Evolutionary conservation across 108 stramenopile species (phyloP).

Genomic region (Cyclotella atomus): DNA sequence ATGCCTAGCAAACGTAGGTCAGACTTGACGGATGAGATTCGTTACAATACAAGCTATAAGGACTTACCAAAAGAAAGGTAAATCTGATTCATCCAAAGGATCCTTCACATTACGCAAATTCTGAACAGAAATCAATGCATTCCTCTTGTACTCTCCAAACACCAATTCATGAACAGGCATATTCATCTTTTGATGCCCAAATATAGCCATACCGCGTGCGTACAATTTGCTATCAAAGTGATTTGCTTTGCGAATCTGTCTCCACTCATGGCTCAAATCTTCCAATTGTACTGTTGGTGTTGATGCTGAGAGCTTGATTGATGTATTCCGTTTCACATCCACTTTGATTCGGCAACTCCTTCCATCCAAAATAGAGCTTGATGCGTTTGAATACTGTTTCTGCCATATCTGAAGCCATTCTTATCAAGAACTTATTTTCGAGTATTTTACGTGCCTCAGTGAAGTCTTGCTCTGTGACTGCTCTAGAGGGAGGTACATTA

Average conservation of each 20-base stretch:
- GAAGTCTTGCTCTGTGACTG: constrained; percentile 39
- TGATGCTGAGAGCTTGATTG: constrained; percentile 6
- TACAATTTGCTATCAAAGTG: constrained; percentile 42
- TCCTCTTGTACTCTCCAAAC: constrained; percentile 13
- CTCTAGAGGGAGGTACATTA: constrained; percentile 9
- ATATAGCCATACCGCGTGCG: constrained; percentile 33
- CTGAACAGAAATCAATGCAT: constrained; percentile 14
- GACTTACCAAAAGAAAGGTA: constrained; percentile 46
- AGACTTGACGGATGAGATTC: background rate
- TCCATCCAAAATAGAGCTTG: constrained; percentile 47
- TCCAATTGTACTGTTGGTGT: constrained; percentile 6
- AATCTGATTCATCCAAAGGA: constrained; percentile 10
- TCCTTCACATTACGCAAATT: constrained; percentile 30
- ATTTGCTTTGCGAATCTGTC: constrained; percentile 23
- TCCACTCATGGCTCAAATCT: constrained; percentile 32
- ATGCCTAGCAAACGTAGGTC: constrained; percentile 15
- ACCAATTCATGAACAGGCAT: constrained; percentile 29
- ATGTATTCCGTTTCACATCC: constrained; percentile 35
- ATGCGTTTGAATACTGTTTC: constrained; percentile 38
- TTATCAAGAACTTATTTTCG: constrained; percentile 49
- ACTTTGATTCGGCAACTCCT: constrained; percentile 17
- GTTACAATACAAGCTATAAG: no score
- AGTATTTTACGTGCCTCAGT: constrained; percentile 33
- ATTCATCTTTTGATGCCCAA: constrained; percentile 46
- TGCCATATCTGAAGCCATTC: constrained; percentile 26